A percentile compares a stretch with the other conserved stretches of the same genome.
These are phyloP conservation scores for Salix purpurea DNA, from an alignment of 345 rosid genomes.

Conservation along the genomic window DNA sequence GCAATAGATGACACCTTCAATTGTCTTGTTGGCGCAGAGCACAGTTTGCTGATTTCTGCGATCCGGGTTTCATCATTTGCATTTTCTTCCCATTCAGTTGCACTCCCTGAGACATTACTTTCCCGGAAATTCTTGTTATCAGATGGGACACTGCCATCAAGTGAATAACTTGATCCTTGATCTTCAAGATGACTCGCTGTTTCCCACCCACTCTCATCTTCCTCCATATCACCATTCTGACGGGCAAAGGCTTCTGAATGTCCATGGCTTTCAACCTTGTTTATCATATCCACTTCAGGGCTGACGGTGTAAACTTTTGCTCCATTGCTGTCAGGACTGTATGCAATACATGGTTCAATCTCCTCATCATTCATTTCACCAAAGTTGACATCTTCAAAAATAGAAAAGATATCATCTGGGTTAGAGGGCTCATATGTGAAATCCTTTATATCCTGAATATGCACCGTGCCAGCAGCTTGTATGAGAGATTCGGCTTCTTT, in stretches of 20 bases:
- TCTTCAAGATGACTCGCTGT: conserved; percentile 85
- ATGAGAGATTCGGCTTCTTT: conserved; percentile 46
- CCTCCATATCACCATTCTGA: conserved; percentile 54
- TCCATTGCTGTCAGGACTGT: conserved; percentile 45
- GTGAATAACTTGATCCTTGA: conserved; percentile 72
- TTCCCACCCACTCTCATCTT: conserved; percentile 98
- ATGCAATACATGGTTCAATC: conserved; percentile 33
- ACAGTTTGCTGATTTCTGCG: conserved; percentile 62
- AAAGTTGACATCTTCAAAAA: conserved; percentile 57
- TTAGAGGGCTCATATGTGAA: conserved; percentile 60
- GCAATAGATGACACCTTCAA: conserved; percentile 65
- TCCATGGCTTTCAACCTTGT: conserved; percentile 33
- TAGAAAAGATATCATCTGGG: conserved; percentile 57
- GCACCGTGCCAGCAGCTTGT: conserved; percentile 47
- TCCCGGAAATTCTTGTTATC: conserved; percentile 39
- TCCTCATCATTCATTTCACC: conserved; percentile 39
- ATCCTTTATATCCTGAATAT: conserved; percentile 50
- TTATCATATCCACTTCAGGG: conserved; percentile 39
- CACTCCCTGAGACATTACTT: conserved; percentile 51
- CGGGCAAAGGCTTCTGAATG: conserved; percentile 35
- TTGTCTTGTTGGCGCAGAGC: conserved; percentile 47
- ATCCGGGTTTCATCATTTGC: conserved; percentile 48
- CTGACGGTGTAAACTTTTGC: conserved; percentile 46
- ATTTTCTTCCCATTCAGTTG: conserved; percentile 56
- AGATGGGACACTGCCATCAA: conserved; percentile 53